A percentile compares a stretch with the other conserved stretches of the same genome.
phyloP scores from a whole-genome alignment of 2,329 filamentous ascomycete species.

The Cercospora canescens region DNA sequence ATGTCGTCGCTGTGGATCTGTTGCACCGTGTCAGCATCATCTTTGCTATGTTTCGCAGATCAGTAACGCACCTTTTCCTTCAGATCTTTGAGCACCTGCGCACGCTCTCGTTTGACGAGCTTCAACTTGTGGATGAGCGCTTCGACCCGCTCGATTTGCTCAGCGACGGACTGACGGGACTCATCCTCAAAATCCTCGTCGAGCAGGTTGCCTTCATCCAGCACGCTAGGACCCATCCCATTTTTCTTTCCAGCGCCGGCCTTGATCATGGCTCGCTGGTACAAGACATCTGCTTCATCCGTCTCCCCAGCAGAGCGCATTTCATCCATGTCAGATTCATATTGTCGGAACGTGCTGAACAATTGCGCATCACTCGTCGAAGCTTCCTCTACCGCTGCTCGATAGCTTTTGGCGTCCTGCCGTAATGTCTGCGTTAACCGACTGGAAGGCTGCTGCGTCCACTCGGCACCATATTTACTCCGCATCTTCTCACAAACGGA shows the following conservation, averaged over 20 bases:
- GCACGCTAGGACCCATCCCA: conserved; percentile 53
- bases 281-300: conserved; percentile 83
- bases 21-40: conserved; percentile 4
- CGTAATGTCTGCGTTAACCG: conserved; percentile 84
- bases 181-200: conserved; percentile 90
- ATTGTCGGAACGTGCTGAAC: conserved; percentile 78
- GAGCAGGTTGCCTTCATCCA: conserved; percentile 73
- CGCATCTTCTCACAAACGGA: conserved; percentile 99
- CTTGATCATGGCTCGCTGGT: conserved; percentile 82
- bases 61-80: conserved; percentile 78
- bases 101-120: conserved; percentile 85
- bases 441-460: conserved; percentile 95
- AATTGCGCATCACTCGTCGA: conserved; percentile 82
- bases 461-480: conserved; percentile 91
- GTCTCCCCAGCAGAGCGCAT: conserved; percentile 88
- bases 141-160: conserved; percentile 87
- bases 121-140: conserved; percentile 89
- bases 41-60: background rate
- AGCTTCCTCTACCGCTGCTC: conserved; percentile 86
- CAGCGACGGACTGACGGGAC: conserved; percentile 73
- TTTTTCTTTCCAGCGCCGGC: conserved; percentile 67
- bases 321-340: conserved; percentile 87
- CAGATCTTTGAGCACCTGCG: conserved; percentile 90
- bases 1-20: conserved; percentile 96
- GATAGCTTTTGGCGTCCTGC: conserved; percentile 83